Conservation (phyloP, 2,329 filamentous ascomycete species). For the Thelonectria olida region DNA sequence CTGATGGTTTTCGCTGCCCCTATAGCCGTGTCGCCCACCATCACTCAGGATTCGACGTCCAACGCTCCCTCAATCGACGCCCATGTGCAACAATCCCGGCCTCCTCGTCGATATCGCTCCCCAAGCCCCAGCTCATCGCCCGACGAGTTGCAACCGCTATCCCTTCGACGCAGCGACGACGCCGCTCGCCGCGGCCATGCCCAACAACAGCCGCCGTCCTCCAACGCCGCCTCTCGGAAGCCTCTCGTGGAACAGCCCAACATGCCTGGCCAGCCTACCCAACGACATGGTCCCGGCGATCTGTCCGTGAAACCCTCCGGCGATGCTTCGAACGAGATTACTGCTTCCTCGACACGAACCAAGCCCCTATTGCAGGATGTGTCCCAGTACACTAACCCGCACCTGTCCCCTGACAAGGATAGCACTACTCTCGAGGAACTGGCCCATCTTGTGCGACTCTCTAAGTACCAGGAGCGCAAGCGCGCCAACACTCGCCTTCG, state of each 20-base stretch:
- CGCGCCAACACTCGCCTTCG: slow-evolving; percentile 76
- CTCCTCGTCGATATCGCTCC: slow-evolving; percentile 62
- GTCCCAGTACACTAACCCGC: slow-evolving; percentile 72
- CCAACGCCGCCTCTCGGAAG: slow-evolving; percentile 53
- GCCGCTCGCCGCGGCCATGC: slow-evolving; percentile 50
- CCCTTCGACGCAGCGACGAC: slow-evolving; percentile 56
- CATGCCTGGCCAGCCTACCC: slow-evolving; percentile 40
- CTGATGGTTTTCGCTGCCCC: slow-evolving; percentile 40
- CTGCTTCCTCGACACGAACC: slow-evolving; percentile 53
- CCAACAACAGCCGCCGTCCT: slow-evolving; percentile 45
- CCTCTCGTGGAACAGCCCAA: slow-evolving; percentile 59
- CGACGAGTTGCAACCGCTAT: slow-evolving; percentile 52
- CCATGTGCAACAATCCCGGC: slow-evolving; percentile 59
- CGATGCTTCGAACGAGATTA: slow-evolving; percentile 49
- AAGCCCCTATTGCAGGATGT: slow-evolving; percentile 71
- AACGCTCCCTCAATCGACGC: slow-evolving; percentile 64
- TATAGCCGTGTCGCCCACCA: slow-evolving; percentile 46
- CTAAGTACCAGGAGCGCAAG: slow-evolving; percentile 85
- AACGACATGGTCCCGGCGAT: slow-evolving; percentile 40
- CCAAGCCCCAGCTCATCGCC: slow-evolving; percentile 63
- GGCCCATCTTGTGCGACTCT: slow-evolving; percentile 79
- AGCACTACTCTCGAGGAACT: slow-evolving; percentile 80
- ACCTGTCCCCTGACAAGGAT: slow-evolving; percentile 67
- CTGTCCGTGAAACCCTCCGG: slow-evolving; percentile 40
- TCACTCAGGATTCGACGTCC: slow-evolving; percentile 55